These are phyloP conservation scores for Malbranchea zuffiana DNA, from an alignment of 2,329 filamentous ascomycete species.

Conservation along the genomic window DNA sequence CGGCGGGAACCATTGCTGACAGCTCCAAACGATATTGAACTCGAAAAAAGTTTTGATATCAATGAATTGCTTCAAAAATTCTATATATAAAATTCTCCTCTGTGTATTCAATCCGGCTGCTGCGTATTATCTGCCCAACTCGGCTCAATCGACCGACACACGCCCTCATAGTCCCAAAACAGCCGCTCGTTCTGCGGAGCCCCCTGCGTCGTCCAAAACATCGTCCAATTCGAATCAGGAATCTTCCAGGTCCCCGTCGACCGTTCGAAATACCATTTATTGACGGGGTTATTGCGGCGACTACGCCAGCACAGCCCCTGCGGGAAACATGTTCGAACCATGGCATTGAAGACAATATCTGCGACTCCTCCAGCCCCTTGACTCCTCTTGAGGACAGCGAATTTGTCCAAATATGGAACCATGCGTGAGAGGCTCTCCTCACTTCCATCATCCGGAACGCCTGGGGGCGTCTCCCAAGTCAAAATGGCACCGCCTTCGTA, in stretches of 20 bases:
- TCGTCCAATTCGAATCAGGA: constrained; percentile 76
- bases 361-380: constrained; percentile 89
- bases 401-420: constrained; percentile 94
- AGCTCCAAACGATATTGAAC: too few relatives aligned
- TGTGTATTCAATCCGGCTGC: constrained; percentile 41
- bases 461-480: constrained; percentile 77
- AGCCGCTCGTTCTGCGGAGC: constrained; percentile 43
- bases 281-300: constrained; percentile 83
- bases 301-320: constrained; percentile 86
- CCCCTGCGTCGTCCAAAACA: constrained; percentile 90
- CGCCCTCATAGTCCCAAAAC: constrained; percentile 60
- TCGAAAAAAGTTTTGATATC: too few relatives aligned
- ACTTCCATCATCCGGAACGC: constrained; percentile 44
- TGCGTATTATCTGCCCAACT: constrained; percentile 38
- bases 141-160: constrained; percentile 53
- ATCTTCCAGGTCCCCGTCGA: constrained; percentile 75
- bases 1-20: too few relatives aligned
- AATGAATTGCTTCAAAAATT: too few relatives aligned
- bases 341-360: constrained; percentile 90
- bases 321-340: constrained; percentile 83
- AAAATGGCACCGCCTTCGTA: constrained; percentile 93
- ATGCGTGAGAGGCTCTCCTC: constrained; percentile 48
- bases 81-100: constrained; percentile 1
- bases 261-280: constrained; percentile 98
- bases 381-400: constrained; percentile 77